Percentiles rank a stretch among this genome's conserved stretches.
phyloP scores from a whole-genome alignment of 208 protist genomes.

The Strigomonas oncopelti region DNA sequence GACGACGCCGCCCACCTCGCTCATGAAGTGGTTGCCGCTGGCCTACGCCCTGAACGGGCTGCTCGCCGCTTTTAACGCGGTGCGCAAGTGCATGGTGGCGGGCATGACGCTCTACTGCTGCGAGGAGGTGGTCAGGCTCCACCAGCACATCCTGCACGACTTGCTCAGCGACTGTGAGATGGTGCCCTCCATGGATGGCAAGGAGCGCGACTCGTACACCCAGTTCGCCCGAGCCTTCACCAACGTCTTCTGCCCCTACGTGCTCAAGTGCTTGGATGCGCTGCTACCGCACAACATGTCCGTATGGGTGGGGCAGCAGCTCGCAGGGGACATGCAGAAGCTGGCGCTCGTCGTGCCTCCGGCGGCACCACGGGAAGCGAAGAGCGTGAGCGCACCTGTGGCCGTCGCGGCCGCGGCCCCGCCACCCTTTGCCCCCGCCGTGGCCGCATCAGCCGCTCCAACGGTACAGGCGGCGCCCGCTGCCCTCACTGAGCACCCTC shows the following conservation, averaged over 20 bases:
- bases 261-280: slow-evolving; percentile 37
- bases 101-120: slow-evolving; percentile 48
- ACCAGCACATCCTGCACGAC: slow-evolving; percentile 51
- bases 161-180: slow-evolving; percentile 50
- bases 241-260: slow-evolving; percentile 57
- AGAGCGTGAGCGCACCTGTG: no score
- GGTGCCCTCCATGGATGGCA: slow-evolving; percentile 50
- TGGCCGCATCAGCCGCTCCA: not conserved
- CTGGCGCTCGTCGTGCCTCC: slow-evolving; percentile 19
- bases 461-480: not conserved
- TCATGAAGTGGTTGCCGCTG: slow-evolving; percentile 71
- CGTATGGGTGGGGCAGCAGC: slow-evolving; percentile 26
- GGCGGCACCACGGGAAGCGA: not conserved
- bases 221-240: slow-evolving; percentile 64
- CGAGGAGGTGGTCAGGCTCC: slow-evolving; percentile 40
- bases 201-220: slow-evolving; percentile 36
- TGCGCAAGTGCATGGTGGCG: slow-evolving; percentile 64
- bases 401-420: slow-evolving; percentile 1
- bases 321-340: slow-evolving; percentile 21
- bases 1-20: slow-evolving; percentile 26
- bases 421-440: slow-evolving; percentile 3
- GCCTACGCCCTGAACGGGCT: slow-evolving; percentile 81
- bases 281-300: slow-evolving; percentile 31
- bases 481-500: not conserved
- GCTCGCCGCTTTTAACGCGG: slow-evolving; percentile 66